Conservation (phyloP, 176 grass and related monocot genomes). For the Coix lacrymajobi region DNA sequence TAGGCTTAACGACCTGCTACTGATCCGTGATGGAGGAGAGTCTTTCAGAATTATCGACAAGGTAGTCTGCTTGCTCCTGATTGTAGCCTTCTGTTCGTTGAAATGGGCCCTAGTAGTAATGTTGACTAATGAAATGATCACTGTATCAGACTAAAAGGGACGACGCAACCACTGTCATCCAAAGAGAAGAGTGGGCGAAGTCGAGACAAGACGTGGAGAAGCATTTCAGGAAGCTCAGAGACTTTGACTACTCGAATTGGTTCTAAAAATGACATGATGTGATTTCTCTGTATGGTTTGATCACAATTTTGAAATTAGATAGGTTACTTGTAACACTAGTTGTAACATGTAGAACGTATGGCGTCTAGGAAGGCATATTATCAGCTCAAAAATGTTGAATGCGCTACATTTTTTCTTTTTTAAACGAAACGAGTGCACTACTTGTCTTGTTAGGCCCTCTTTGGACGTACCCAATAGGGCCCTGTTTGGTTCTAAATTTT, state of each 20-base stretch:
- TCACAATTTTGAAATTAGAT: not conserved
- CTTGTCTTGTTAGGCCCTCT: too few species aligned
- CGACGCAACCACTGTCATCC: conserved; percentile 57
- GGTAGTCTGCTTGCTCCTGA: conserved; percentile 40
- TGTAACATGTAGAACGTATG: not conserved
- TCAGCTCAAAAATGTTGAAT: not conserved
- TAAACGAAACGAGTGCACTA: too few species aligned
- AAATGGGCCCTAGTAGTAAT: not conserved
- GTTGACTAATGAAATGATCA: not conserved
- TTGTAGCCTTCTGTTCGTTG: not conserved
- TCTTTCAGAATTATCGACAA: conserved; percentile 77
- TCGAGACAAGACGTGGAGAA: conserved; percentile 74
- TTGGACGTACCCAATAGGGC: too few species aligned
- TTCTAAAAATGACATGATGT: conserved; percentile 27
- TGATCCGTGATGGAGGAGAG: conserved; percentile 62
- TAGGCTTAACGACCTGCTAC: conserved; percentile 65
- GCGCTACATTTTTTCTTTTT: too few species aligned
- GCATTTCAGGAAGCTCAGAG: conserved; percentile 68
- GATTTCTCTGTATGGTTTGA: not conserved
- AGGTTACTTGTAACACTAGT: not conserved
- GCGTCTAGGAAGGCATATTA: not conserved
- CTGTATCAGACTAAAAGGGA: conserved; percentile 55
- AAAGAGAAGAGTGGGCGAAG: conserved; percentile 68
- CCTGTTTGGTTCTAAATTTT: too few species aligned
- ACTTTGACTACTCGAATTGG: conserved; percentile 86